Evolutionary conservation across 805 yeast genomes (phyloP), one percentile per base, ranked within the genome.

Genomic region (Metschnikowia colocasiae): DNA sequence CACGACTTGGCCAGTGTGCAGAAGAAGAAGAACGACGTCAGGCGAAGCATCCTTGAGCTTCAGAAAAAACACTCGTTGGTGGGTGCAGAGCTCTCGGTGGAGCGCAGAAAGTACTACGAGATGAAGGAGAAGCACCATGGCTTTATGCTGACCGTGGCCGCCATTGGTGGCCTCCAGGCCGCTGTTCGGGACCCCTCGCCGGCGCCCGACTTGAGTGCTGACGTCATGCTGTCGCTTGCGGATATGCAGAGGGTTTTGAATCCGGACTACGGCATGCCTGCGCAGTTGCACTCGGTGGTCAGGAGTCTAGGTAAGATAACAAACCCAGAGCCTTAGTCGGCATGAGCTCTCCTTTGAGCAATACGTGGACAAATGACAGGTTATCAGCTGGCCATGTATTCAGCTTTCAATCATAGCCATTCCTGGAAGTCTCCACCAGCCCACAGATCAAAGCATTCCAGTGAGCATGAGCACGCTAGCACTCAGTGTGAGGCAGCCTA

Each of bases 41-140:
- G 77, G 42, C 45, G 54, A 12, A 54, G 58, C 40, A 67, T 70
- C 5, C 59, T 56, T 42, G 64, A 67, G n/a, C 40, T 69, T 15
- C 51, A 63, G 44, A 51, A 61, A 30, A 49, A 58, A 12, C 75
- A 72, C 48, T 52, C 63, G 6, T 43, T 46, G 2, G 67, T 71
- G 8, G 74, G 72, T 1, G 55, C 62, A 25, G 61, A 67, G 34
- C 56, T 70, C 30, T 65, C 65, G 47, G 45, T 51, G 23, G 49
- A 67, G 12, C 53, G 75, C 41, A 34, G 43, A 2, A 50, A 51
- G 5, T 60, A 59, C 46, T 55, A 53, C 13, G 46, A 49, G 3
- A 45, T 52, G 35, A 53, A 55, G 49, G 43, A 47, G 13, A 45
- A 50, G 33, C 55, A 53, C 49, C 53, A 56, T 27, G 50, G 52